phyloP scores from a whole-genome alignment of 495 filamentous ascomycete genomes.

The Xylaria bambusicola region DNA sequence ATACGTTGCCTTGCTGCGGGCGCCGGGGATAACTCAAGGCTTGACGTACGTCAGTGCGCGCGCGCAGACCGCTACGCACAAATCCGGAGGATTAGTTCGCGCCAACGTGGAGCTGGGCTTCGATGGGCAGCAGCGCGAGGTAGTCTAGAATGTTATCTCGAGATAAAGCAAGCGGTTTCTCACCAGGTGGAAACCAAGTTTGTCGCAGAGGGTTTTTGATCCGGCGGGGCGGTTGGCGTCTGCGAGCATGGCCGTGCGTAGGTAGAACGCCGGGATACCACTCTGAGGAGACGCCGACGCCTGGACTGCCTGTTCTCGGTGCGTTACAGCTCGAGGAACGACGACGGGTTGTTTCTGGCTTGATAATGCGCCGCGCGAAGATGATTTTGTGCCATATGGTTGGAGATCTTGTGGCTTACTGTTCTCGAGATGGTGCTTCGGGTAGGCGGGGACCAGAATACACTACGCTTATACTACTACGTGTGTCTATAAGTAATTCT shows the following conservation, averaged over 20 bases:
- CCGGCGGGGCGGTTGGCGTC: background rate
- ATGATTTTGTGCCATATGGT: background rate
- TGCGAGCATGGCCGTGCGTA: background rate
- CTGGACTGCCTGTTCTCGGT: conserved; percentile 6
- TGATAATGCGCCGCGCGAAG: background rate
- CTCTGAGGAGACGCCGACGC: background rate
- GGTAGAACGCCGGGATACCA: background rate
- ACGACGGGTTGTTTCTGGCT: conserved; percentile 3
- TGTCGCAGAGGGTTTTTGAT: background rate
- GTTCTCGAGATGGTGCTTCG: background rate
- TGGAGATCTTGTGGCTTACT: conserved; percentile 1
- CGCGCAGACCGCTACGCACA: background rate
- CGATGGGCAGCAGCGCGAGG: background rate
- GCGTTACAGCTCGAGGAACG: background rate
- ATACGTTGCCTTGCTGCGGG: conserved; percentile 12
- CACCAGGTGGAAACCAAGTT: background rate
- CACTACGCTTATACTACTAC: background rate
- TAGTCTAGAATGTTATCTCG: background rate
- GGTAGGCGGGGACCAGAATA: background rate
- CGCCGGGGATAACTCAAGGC: background rate
- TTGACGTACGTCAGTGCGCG: background rate
- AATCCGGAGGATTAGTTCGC: background rate
- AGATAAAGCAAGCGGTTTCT: background rate
- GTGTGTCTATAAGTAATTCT: no score
- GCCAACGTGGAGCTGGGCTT: conserved; percentile 11